Base-by-base conservation (phyloP, 2,329 filamentous ascomycete genomes). In the Penicillium paneum region DNA sequence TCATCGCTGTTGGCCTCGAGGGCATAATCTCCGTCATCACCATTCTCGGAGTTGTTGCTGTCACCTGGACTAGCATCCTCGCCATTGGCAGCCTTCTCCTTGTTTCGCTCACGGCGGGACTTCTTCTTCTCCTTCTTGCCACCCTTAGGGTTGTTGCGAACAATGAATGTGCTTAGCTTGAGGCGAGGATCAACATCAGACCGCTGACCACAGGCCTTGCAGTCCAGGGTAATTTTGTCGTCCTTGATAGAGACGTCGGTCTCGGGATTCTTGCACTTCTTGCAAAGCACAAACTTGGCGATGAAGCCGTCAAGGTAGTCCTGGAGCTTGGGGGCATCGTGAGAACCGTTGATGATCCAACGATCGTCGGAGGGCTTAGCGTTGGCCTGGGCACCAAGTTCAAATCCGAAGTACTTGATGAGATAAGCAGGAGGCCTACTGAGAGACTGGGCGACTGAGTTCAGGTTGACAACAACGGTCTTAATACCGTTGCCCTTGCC, bases 401-500 rank as follows among this genome's bases (percentile, higher is more conserved):
- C 94, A 75, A 99, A 97, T 68, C 94, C 94, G 71, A 99, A 99
- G 82, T 96, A 99, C 82, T 99, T 99, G 87, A 99, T 97, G 73
- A 99, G 85, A 76, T 97, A 96, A 71, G 90, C 83, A 63, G 92
- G 91, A 62, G 93, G 93, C 67, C 94, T 93, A 69, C 90, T 91
- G 66, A 99, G 86, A 60, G 93, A 95, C 71, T 89, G 83, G 68
- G 93, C 92, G 66, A 99, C 91, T 73, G 90, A 95, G 83, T 87
- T 90, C 73, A 99, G 80, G 78, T 99, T 99, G 83, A 96, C 91
- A 67, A 99, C 88, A 71, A 99, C 94, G 68, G 83, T 99, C 83
- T 99, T 99, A 86, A 99, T 99, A 73, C 94, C 94, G 81, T 99
- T 99, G 66, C 94, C 94, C 80, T 99, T 99, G 79, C 94, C 94